Base-by-base conservation (phyloP, 75 land plant genomes). In the Cunninghamia lanceolata region DNA sequence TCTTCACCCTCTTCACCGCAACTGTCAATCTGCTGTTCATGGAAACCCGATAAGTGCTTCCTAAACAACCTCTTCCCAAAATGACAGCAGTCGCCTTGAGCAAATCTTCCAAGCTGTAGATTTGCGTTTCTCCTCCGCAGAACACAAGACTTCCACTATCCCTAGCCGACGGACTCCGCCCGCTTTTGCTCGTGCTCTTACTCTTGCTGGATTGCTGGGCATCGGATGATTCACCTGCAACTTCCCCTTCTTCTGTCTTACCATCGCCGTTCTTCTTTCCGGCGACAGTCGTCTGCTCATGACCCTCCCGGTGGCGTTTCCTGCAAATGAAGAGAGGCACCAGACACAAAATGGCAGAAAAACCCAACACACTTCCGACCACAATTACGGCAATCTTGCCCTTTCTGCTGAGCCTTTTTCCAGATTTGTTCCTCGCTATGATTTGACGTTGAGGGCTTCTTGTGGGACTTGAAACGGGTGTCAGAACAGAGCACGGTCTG, bases 1-100 rank as follows among this genome's bases (percentile, higher is more conserved):
- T 89, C 85, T 88, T 92, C 15, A 90, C 86, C 87, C 92, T 84
- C 92, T 92, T 90, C 17, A 92, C 92, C 16, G 90, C 85, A 1
- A 92, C 92, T 1, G 66, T 77, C 19, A 28, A 28, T 11, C 88
- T 89, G 45, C 35, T 35, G 25, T 90, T 90, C 68, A 92, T 83
- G 35, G 84, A 76, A 28, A 90, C 93, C 83, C 87, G 88, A 83
- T 92, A 92, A 16, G 88, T 76, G 9, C 85, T 88, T 17, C 93
- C 93, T 77, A 88, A 19, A 16, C 78, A 88, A 5, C 93, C 93
- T 74, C 80, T 88, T 13, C 90, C 93, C 39, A 92, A 56, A 30
- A 88, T 80, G 83, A 90, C 93, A 38, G 90, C 93, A 13, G 93
- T 86, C 35, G 92, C 93, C 70, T 86, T 86, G 66, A 92, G 77